Evolutionary conservation across 140 eudicot genomes (phyloP), one percentile per base, ranked within the genome.

Genomic region (Flaveria floridana): DNA sequence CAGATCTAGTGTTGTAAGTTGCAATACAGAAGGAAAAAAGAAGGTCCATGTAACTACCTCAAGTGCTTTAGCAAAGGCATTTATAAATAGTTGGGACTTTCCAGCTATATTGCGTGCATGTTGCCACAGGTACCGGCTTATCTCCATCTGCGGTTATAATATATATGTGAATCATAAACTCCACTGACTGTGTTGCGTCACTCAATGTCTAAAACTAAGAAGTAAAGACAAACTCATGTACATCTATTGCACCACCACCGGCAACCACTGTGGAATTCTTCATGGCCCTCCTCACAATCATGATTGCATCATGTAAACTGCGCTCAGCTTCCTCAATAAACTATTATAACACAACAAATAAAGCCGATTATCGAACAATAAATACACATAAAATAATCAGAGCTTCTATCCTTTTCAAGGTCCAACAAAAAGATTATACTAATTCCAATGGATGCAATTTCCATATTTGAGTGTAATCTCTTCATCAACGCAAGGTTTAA

Each of bases 211-310:
- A 2, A 47, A 57, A 70, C 9, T 13, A 0, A 39, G 48, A 67
- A 30, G 48, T 44, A 68, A 26, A 44, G 41, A 75, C 2, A 20
- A 73, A 64, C 39, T 6, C 84, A 91, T 96, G 81, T 87, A 91
- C 99, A 85, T 95, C 99, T 34, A 95, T 95, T 19, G 99, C 97
- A 73, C 99, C 99, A 7, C 99, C 99, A 55, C 99, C 99, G 82
- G 99, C 87, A 81, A 95, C 99, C 52, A 95, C 96, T 7, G 97
- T 95, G 21, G 99, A 95, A 78, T 95, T 95, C 83, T 91, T 95
- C 85, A 84, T 65, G 20, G 99, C 99, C 81, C 99, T 87, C 86
- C 99, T 84, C 26, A 95, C 99, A 28, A 95, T 95, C 99, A 95
- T 95, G 63, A 95, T 95, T 63, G 99, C 99, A 82, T 95, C 99